These are phyloP conservation scores for Diplodia sapinea DNA, from an alignment of 2,329 filamentous ascomycete species.

Conservation along the genomic window DNA sequence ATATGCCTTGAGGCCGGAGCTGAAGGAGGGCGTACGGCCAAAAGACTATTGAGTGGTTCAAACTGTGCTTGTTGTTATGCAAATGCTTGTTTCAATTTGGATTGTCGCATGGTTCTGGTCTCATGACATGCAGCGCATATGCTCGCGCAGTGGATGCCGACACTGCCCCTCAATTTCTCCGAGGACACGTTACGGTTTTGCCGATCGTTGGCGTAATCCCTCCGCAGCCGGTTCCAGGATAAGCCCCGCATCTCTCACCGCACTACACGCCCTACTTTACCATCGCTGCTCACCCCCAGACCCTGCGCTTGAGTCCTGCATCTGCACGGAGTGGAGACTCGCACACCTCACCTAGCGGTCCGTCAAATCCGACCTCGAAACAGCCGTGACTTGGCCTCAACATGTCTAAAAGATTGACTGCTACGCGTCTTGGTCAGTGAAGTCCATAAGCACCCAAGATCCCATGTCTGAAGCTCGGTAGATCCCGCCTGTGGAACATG, in stretches of 20 bases:
- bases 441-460: not conserved
- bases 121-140: not conserved
- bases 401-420: conserved; percentile 26
- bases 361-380: not conserved
- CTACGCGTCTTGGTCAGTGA: conserved; percentile 19
- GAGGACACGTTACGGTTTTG: not conserved
- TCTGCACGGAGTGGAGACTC: not conserved
- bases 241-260: not conserved
- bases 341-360: not conserved
- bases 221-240: not conserved
- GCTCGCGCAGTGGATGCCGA: not conserved
- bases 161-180: conserved; percentile 2
- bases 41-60: not conserved
- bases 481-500: conserved; percentile 35
- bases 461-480: not conserved
- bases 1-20: conserved; percentile 31
- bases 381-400: not conserved
- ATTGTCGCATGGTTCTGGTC: not conserved
- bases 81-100: not conserved
- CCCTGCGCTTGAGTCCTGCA: not conserved
- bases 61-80: not conserved
- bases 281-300: not conserved
- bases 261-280: not conserved
- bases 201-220: not conserved
- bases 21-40: conserved; percentile 22